Evolutionary conservation across 1,284 basidiomycete genomes (phyloP).

Genomic region (Sporisorium iseilematis-ciliati): DNA sequence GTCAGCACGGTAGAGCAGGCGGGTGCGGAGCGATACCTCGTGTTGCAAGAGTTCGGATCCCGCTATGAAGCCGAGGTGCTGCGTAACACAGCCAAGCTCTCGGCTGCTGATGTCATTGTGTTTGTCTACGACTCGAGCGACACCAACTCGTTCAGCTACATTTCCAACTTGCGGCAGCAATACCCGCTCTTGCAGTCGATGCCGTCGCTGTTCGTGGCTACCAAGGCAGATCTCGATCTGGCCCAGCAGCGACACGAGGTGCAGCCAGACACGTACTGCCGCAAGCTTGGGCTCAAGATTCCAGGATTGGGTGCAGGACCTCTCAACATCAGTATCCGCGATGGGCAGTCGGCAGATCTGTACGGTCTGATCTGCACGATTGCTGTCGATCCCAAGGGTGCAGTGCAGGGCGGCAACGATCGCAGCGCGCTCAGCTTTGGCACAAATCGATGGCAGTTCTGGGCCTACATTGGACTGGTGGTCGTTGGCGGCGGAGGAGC

Average conservation of each 20-base stretch:
- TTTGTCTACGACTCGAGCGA: constrained; percentile 98
- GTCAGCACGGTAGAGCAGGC: constrained; percentile 95
- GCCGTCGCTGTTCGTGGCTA: constrained; percentile 96
- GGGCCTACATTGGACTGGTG: constrained; percentile 48
- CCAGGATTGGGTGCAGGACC: constrained; percentile 63
- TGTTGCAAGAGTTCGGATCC: constrained; percentile 91
- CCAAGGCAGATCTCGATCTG: constrained; percentile 95
- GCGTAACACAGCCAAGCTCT: constrained; percentile 88
- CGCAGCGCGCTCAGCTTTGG: constrained; percentile 49
- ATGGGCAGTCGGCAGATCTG: constrained; percentile 86
- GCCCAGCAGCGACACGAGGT: constrained; percentile 88
- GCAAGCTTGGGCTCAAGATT: constrained; percentile 65
- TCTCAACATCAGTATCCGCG: constrained; percentile 75
- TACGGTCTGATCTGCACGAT: constrained; percentile 86
- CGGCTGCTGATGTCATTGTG: constrained; percentile 91
- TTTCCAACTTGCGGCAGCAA: constrained; percentile 93
- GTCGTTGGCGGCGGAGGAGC: constrained; percentile 47
- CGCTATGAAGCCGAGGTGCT: constrained; percentile 88
- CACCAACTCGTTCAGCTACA: constrained; percentile 98
- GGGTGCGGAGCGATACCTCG: constrained; percentile 92
- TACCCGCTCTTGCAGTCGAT: constrained; percentile 88
- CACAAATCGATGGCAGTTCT: constrained; percentile 47
- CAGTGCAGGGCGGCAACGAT: constrained; percentile 54
- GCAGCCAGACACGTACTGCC: constrained; percentile 90
- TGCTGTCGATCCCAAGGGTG: constrained; percentile 72